Percentiles rank a stretch among this genome's conserved stretches.
These are phyloP conservation scores for Galeopsis tetrahit DNA, from an alignment of 257 asterid genomes.

Conservation along the genomic window DNA sequence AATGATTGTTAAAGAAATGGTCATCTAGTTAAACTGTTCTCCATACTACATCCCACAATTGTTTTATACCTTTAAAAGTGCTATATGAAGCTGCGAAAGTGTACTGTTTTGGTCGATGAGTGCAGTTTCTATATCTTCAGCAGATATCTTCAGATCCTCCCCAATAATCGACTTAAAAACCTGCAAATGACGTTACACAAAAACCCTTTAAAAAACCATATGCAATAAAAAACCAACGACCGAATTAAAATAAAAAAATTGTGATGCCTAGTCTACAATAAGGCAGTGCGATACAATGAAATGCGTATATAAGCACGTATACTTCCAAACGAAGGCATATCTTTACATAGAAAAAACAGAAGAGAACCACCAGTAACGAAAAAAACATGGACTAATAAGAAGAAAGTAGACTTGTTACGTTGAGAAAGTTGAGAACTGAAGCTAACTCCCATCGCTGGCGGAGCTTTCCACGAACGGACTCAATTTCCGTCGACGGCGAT, in stretches of 20 bases:
- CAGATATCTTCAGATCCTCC: conserved; percentile 63
- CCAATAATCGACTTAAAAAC: conserved; percentile 71
- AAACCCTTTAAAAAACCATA: conserved; percentile 13
- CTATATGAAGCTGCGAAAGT: conserved; percentile 74
- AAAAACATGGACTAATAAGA: neutral
- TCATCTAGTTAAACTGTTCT: neutral
- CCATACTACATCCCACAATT: too few species aligned
- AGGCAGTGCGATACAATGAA: neutral
- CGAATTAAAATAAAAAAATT: neutral
- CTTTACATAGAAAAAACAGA: neutral
- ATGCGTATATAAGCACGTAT: neutral
- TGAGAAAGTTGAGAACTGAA: conserved; percentile 82
- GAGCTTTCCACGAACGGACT: conserved; percentile 51
- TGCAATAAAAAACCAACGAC: conserved; percentile 1
- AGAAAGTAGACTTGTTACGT: conserved; percentile 43
- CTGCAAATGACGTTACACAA: conserved; percentile 38
- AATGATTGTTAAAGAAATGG: neutral
- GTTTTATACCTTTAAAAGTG: conserved; percentile 67
- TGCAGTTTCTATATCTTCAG: conserved; percentile 84
- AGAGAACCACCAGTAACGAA: neutral
- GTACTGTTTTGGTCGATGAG: conserved; percentile 67
- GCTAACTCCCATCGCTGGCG: conserved; percentile 95
- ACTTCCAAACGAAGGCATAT: neutral
- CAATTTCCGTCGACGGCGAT: conserved; percentile 39
- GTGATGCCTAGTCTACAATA: neutral